Percentiles rank a stretch among this genome's conserved stretches.
phyloP scores from a whole-genome alignment of 2,329 filamentous ascomycete species.

The Epichloe baconii region DNA sequence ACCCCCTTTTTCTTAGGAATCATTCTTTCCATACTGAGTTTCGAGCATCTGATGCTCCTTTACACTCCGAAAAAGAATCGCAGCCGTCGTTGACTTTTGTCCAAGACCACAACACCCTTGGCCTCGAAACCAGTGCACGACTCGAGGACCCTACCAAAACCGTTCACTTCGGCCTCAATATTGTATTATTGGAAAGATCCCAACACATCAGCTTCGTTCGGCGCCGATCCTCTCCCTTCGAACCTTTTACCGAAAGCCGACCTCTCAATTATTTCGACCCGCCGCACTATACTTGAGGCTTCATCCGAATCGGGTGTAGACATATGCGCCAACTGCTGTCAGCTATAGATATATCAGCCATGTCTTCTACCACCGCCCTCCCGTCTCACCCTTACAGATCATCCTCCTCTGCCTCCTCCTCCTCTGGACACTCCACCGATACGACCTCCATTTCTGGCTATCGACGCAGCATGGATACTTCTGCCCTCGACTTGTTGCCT shows the following conservation, averaged over 20 bases:
- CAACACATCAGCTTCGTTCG: background rate
- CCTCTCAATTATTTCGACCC: background rate
- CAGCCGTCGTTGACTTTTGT: background rate
- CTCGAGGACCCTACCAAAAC: background rate
- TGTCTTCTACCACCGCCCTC: constrained; percentile 7
- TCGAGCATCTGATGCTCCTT: no score
- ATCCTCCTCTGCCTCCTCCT: constrained; percentile 22
- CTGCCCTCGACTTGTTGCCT: constrained; percentile 30
- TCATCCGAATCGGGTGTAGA: background rate
- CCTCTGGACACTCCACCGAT: constrained; percentile 26
- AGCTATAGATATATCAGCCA: constrained; percentile 5
- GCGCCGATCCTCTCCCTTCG: background rate
- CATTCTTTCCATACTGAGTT: no score
- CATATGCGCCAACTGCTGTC: background rate
- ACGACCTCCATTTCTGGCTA: constrained; percentile 20
- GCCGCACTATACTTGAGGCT: background rate
- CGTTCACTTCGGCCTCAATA: background rate
- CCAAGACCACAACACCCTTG: background rate
- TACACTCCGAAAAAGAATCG: background rate
- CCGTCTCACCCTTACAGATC: constrained; percentile 10
- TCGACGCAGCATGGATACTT: constrained; percentile 36
- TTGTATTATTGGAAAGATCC: background rate
- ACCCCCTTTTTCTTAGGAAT: background rate
- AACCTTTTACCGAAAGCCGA: background rate
- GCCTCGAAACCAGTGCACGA: background rate